phyloP scores from a whole-genome alignment of 164 flowering plant genomes.

The Vitis vinifera region DNA sequence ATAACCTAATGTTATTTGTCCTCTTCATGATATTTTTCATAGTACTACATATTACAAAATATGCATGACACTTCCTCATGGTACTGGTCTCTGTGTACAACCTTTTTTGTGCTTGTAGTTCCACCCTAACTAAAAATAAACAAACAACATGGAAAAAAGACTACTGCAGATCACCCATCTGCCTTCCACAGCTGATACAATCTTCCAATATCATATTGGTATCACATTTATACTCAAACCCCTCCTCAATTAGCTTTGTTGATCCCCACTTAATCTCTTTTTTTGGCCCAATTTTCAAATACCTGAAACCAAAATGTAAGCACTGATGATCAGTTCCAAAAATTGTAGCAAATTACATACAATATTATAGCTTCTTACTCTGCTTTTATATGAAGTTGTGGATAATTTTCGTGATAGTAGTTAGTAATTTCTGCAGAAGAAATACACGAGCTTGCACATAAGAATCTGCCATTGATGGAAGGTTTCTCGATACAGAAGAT shows the following conservation, averaged over 20 bases:
- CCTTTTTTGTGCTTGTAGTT: too few relatives aligned
- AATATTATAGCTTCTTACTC: conserved; percentile 3
- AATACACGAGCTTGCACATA: conserved; percentile 22
- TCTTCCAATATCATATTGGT: conserved; percentile 26
- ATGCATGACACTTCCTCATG: too few relatives aligned
- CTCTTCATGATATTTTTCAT: too few relatives aligned
- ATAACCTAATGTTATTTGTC: too few relatives aligned
- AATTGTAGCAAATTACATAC: too few relatives aligned
- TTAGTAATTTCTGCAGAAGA: conserved; percentile 21
- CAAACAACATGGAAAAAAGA: too few relatives aligned
- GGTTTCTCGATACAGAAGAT: conserved; percentile 47
- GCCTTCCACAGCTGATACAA: conserved; percentile 11
- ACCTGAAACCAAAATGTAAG: conserved; percentile 17
- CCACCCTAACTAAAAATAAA: too few relatives aligned
- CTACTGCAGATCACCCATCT: conserved; percentile 8
- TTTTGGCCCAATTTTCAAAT: conserved; percentile 8
- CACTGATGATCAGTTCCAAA: too few relatives aligned
- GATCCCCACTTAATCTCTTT: conserved; percentile 21
- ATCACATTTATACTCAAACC: conserved; percentile 30
- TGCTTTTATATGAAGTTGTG: conserved; percentile 7
- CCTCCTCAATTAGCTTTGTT: conserved; percentile 25
- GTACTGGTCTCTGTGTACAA: too few relatives aligned
- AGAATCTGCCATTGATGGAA: conserved; percentile 32
- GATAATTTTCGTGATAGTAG: conserved; percentile 13
- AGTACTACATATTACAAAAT: too few relatives aligned